Conservation (phyloP, 2,329 filamentous ascomycete genomes). For the Exophiala spinifera region DNA sequence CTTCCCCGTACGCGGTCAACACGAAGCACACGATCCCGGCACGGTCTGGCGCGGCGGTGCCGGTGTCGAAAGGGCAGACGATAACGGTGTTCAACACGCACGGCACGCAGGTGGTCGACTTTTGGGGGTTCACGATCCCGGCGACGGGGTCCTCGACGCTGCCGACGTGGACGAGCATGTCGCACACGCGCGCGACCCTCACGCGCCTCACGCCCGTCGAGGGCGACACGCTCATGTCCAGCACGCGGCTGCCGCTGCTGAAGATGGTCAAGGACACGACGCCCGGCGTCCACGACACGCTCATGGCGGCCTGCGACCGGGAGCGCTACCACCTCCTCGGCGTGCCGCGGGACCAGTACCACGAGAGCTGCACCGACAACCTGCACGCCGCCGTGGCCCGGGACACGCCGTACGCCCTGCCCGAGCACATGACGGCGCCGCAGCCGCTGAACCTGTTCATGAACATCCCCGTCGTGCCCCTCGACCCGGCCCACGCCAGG, state of each 20-base stretch:
- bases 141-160: not conserved
- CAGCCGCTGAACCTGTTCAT: constrained; percentile 47
- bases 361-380: constrained; percentile 43
- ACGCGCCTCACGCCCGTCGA: constrained; percentile 31
- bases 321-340: constrained; percentile 41
- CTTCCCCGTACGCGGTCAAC: constrained; percentile 7
- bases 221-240: constrained; percentile 39
- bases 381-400: constrained; percentile 35
- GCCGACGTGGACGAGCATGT: constrained; percentile 36
- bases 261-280: constrained; percentile 39
- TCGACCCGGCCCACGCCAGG: not conserved
- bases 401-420: constrained; percentile 26
- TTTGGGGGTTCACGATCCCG: constrained; percentile 45
- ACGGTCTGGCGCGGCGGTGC: constrained; percentile 42
- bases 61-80: constrained; percentile 38
- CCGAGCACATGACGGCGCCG: constrained; percentile 30
- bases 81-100: constrained; percentile 49
- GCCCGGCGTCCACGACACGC: constrained; percentile 39
- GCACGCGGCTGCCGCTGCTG: constrained; percentile 38
- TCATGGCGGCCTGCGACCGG: constrained; percentile 42
- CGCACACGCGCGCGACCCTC: constrained; percentile 38
- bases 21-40: constrained; percentile 38
- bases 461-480: constrained; percentile 38
- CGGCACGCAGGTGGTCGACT: constrained; percentile 51
- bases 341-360: constrained; percentile 31